These are phyloP conservation scores for Elsinoe necatrix DNA, from an alignment of 2,329 filamentous ascomycete genomes.

Conservation along the genomic window DNA sequence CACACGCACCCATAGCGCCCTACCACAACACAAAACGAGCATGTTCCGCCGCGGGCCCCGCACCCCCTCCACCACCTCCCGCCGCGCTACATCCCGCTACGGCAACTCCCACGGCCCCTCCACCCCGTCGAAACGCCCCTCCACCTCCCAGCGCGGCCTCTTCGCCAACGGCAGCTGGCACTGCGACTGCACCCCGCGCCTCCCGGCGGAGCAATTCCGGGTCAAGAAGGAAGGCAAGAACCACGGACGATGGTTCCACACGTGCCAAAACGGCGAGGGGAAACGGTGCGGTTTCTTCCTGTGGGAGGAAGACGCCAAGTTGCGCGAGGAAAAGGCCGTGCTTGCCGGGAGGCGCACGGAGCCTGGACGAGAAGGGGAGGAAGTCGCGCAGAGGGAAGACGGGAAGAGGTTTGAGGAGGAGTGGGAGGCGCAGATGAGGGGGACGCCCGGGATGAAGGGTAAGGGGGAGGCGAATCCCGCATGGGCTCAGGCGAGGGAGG, in stretches of 20 bases:
- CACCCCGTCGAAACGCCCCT: not conserved
- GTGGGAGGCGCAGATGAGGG: constrained; percentile 29
- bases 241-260: constrained; percentile 46
- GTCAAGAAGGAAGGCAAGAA: constrained; percentile 51
- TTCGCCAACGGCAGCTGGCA: constrained; percentile 37
- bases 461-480: constrained; percentile 32
- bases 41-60: constrained; percentile 17
- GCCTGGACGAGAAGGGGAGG: constrained; percentile 23
- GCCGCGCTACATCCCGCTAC: not conserved
- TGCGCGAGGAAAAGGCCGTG: constrained; percentile 41
- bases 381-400: constrained; percentile 18
- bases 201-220: constrained; percentile 47
- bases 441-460: constrained; percentile 38
- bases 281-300: constrained; percentile 50
- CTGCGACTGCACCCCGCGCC: constrained; percentile 48
- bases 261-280: constrained; percentile 43
- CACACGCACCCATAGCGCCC: too few species aligned
- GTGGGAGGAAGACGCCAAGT: constrained; percentile 47
- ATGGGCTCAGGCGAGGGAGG: constrained; percentile 28
- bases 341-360: constrained; percentile 40
- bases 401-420: constrained; percentile 3
- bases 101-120: not conserved
- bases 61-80: not conserved
- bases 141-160: constrained; percentile 20
- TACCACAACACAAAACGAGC: not conserved